Base-by-base conservation (phyloP, 1,139 yeast genomes). In the Kluyveromyces sp. region DNA sequence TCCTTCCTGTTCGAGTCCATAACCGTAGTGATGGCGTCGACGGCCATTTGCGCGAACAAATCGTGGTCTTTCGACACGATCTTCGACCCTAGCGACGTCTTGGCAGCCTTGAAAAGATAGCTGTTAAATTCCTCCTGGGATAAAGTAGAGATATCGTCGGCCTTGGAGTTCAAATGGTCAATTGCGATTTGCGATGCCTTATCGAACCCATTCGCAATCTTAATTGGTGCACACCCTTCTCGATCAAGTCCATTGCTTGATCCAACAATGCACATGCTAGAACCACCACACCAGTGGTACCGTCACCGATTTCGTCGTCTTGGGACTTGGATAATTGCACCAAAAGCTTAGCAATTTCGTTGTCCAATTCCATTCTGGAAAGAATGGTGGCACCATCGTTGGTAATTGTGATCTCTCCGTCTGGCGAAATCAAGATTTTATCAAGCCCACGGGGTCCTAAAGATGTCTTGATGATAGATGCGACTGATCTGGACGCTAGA, bases 241-340 rank as follows among this genome's bases (percentile, higher is more conserved):
- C 97, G 57, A 94, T 88, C 57, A 94, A 77, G 64, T 89, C 97
- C 49, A 85, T 70, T 2, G 98, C 97, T 70, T 92, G 96, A 64
- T 92, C 98, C 50, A 94, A 74, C 55, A 94, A 73, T 1, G 97
- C 95, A 57, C 96, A 87, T 2, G 98, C 97, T 45, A 94, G 72
- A 1, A 94, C 97, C 48, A 92, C 98, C 33, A 94, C 99, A 60
- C 98, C 98, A 3, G 99, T 94, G 37, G 99, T 94, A 63, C 99
- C 99, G 65, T 94, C 99, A 48, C 99, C 99, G 61, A 94, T 89
- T 70, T 94, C 98, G 63, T 92, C 97, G 67, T 94, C 99, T 71
- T 94, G 99, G 27, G 97, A 87, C 66, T 80, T 85, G 34, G 97
- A 87, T 57, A 94, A 77, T 70, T 94, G 96, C 37, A 92, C 99